A percentile compares a stretch with the other conserved stretches of the same genome.
Conservation (phyloP, 129 eudicot species). For the Heracleum sosnowskyi region DNA sequence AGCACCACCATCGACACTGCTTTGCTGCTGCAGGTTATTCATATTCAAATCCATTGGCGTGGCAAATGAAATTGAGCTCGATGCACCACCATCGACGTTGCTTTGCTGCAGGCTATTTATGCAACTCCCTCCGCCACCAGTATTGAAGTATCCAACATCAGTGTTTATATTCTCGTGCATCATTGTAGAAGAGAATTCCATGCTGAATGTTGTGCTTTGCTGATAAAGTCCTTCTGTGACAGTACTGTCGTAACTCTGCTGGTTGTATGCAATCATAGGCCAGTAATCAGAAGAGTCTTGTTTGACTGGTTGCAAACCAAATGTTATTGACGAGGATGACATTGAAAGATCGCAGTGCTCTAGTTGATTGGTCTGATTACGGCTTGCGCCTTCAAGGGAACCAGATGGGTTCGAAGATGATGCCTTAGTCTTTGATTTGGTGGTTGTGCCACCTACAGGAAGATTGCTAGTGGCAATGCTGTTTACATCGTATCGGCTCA, state of each 20-base stretch:
- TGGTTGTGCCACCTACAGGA: conserved; percentile 51
- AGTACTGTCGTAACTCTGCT: background rate
- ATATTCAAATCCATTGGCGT: background rate
- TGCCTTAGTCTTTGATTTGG: conserved; percentile 40
- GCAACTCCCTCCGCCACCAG: background rate
- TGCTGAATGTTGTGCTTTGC: background rate
- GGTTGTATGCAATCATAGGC: conserved; percentile 32
- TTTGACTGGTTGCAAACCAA: conserved; percentile 40
- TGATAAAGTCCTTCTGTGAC: background rate
- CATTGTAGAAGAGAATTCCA: background rate
- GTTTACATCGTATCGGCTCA: conserved; percentile 76
- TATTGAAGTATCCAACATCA: background rate
- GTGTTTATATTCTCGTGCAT: conserved; percentile 13
- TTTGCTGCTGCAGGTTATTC: background rate
- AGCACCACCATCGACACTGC: background rate
- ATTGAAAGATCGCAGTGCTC: conserved; percentile 18
- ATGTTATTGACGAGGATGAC: conserved; percentile 23
- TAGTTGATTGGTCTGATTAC: background rate
- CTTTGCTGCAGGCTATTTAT: background rate
- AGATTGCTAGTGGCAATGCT: conserved; percentile 67
- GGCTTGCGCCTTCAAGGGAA: conserved; percentile 13
- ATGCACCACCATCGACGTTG: background rate
- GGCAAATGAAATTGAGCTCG: background rate
- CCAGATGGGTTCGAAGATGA: conserved; percentile 12
- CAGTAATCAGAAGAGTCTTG: conserved; percentile 42